Conservation (phyloP, 2,329 filamentous ascomycete species). For the Plectosphaerella plurivora region DNA sequence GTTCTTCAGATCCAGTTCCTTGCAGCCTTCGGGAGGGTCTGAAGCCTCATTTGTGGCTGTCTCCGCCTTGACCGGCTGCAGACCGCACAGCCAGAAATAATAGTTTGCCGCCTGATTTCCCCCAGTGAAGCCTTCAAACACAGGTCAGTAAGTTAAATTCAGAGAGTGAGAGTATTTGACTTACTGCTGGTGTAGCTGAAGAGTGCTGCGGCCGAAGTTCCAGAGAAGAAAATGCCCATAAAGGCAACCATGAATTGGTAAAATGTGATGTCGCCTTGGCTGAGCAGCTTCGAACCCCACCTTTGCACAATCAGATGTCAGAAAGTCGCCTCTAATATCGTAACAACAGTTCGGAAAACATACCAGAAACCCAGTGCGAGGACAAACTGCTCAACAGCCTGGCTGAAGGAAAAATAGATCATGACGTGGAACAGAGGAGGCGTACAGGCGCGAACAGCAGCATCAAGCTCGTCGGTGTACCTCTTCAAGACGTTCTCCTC, state of each 20-base stretch:
- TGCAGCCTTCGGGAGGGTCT: not conserved
- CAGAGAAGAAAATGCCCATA: slow-evolving; percentile 24
- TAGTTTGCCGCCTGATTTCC: slow-evolving; percentile 31
- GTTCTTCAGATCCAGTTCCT: not conserved
- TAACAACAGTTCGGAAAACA: not conserved
- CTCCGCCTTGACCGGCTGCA: slow-evolving; percentile 9
- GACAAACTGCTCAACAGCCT: slow-evolving; percentile 23
- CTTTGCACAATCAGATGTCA: not conserved
- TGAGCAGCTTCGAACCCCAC: slow-evolving; percentile 1
- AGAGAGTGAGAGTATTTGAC: not conserved
- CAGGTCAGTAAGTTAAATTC: not conserved
- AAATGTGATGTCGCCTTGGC: not conserved
- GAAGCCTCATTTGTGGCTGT: not conserved
- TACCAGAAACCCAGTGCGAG: slow-evolving; percentile 32
- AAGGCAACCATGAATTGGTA: slow-evolving; percentile 19
- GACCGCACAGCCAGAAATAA: slow-evolving; percentile 25
- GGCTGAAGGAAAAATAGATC: slow-evolving; percentile 19
- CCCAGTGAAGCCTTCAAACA: slow-evolving; percentile 29
- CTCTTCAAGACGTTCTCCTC: slow-evolving; percentile 26
- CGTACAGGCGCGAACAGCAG: not conserved
- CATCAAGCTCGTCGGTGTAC: slow-evolving; percentile 26
- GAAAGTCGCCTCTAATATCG: not conserved
- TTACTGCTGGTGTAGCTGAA: slow-evolving; percentile 6
- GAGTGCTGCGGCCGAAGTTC: not conserved
- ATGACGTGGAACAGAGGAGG: slow-evolving; percentile 15